Base-by-base conservation (phyloP, 495 filamentous ascomycete species). In the Xylaria flabelliformis region DNA sequence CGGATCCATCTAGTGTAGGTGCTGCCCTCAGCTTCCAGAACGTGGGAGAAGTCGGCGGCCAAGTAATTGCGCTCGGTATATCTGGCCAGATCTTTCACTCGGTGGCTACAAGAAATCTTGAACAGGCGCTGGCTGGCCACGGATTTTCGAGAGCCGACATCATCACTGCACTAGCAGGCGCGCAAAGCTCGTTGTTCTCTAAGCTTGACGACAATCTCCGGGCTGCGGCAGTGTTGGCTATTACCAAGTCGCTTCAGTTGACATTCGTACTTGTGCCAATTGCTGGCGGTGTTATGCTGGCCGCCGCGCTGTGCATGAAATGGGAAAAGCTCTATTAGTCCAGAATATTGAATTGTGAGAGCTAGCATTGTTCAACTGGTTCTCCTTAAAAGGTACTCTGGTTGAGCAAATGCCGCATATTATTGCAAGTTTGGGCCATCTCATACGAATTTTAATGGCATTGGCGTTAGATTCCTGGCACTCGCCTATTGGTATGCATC, bases 41-140 rank as follows among this genome's bases (percentile, higher is more conserved):
- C 10, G 74, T 83, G 26, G 85, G 80, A 3, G 90, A 91, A 76
- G 77, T 89, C 9, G 74, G 79, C 0, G 87, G 88, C 53, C 79
- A 85, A 5, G 83, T 84, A 0, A 81, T 91, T 50, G 78, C 85
- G 0, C 81, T 91, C 5, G 85, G 87, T 1, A 88, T 91, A 36
- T 86, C 88, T 15, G 88, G 88, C 13, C 77, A 83, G 9, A 81
- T 90, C 4, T 90, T 89, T 78, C 76, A 89, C 48, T 88, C 88
- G 59, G 74, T 77, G 19, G 77, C 80, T 7, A 67, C 77, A n/a
- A 73, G 71, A 12, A 77, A 76, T 19, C 78, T 86, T 70, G 88
- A 8, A 83, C 34, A 12, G 19, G 44, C 44, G 1, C 44, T 65
- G 8, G 42, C 85, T 0, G 73, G 81, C 8, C 48, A 73, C 6